phyloP scores from a whole-genome alignment of 139 green algal genomes.

The Picochlorum sp. region DNA sequence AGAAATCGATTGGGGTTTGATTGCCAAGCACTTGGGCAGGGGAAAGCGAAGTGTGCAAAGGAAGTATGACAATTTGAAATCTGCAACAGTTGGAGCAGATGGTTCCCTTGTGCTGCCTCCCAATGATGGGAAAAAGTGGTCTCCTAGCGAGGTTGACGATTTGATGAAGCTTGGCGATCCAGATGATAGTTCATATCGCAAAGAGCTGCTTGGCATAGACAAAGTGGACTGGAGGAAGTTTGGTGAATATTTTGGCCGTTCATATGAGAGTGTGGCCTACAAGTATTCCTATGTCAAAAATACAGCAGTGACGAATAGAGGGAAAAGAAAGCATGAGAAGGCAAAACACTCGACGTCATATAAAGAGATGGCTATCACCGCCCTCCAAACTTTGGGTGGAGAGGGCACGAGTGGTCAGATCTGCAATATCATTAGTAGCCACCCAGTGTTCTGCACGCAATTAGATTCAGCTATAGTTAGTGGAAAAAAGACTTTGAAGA shows the following conservation, averaged over 20 bases:
- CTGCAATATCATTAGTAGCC: conserved; percentile 17
- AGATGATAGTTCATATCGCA: conserved; percentile 18
- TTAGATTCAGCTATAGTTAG: conserved; percentile 33
- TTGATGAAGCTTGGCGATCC: conserved; percentile 25
- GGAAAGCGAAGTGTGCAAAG: conserved; percentile 29
- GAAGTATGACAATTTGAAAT: conserved; percentile 39
- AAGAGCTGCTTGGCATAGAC: conserved; percentile 21
- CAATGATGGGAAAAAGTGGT: conserved; percentile 40
- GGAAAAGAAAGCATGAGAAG: conserved; percentile 23
- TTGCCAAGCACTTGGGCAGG: conserved; percentile 31
- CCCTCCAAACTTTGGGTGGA: conserved; percentile 16
- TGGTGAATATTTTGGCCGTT: conserved; percentile 30
- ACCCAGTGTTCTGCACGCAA: conserved; percentile 19
- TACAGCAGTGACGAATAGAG: conserved; percentile 13
- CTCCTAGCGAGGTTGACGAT: conserved; percentile 24
- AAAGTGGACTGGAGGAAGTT: conserved; percentile 35
- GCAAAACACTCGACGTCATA: conserved; percentile 34
- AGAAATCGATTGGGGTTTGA: conserved; percentile 30
- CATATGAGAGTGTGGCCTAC: conserved; percentile 32
- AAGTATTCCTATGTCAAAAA: conserved; percentile 36
- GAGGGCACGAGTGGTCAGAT: conserved; percentile 29
- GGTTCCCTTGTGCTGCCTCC: conserved; percentile 14
- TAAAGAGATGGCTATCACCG: conserved; percentile 36
- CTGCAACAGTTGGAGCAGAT: conserved; percentile 4
- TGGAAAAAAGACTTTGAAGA: conserved; percentile 35